phyloP scores from a whole-genome alignment of 768 basidiomycete genomes.

The Pleurotus djamor region DNA sequence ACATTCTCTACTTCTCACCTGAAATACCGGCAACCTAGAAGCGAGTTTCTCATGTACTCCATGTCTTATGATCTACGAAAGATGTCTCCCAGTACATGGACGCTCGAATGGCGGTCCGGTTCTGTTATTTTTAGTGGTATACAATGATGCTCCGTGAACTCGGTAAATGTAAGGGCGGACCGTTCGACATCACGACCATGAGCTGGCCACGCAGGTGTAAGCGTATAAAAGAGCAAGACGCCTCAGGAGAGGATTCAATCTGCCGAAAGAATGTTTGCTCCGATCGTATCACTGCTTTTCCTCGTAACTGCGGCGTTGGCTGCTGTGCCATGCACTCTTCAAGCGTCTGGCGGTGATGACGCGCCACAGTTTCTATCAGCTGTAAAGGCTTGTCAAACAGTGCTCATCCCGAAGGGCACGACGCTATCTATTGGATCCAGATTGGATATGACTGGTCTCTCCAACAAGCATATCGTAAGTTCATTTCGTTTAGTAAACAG shows the following conservation, averaged over 20 bases:
- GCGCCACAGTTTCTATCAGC: slow-evolving; percentile 45
- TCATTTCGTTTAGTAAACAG: neutral
- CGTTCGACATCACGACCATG: neutral
- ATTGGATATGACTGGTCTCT: slow-evolving; percentile 51
- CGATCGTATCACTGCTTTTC: neutral
- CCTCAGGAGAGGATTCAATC: neutral
- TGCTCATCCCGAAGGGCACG: slow-evolving; percentile 39
- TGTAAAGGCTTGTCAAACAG: slow-evolving; percentile 35
- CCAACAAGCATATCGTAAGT: slow-evolving; percentile 47
- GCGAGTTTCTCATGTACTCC: neutral
- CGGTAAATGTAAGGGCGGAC: neutral
- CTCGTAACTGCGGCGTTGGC: neutral
- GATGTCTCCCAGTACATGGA: neutral
- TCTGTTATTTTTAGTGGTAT: neutral
- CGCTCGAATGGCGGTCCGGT: neutral
- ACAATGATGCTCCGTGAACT: neutral
- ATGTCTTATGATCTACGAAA: neutral
- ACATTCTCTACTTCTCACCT: no score
- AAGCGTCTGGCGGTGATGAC: slow-evolving; percentile 48
- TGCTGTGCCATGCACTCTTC: slow-evolving; percentile 33
- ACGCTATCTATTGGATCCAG: slow-evolving; percentile 50
- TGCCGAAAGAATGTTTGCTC: neutral
- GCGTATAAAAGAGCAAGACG: neutral
- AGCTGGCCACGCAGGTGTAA: neutral
- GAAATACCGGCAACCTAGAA: neutral